phyloP scores from a whole-genome alignment of 331 rosid genomes.

The Dryas integrifolia region DNA sequence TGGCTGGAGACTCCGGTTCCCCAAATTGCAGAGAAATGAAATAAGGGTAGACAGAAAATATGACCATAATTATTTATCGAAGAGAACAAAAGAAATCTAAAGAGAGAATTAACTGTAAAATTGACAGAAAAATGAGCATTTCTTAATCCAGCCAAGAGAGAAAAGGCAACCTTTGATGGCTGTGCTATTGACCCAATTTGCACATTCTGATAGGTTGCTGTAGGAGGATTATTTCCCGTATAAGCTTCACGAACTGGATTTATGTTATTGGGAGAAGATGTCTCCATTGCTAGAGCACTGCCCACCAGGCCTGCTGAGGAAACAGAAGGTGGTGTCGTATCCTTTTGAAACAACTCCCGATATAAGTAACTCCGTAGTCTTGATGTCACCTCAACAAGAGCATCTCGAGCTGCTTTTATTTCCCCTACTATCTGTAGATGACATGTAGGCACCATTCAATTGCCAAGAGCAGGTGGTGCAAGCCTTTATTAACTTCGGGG shows the following conservation, averaged over 20 bases:
- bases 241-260: slow-evolving; percentile 48
- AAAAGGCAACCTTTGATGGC: slow-evolving; percentile 56
- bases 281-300: slow-evolving; percentile 39
- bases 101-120: not conserved
- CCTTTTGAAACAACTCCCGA: slow-evolving; percentile 68
- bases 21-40: not conserved
- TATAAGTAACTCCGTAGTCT: slow-evolving; percentile 75
- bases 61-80: not conserved
- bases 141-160: slow-evolving; percentile 13
- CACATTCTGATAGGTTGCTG: slow-evolving; percentile 47
- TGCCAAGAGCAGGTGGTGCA: not conserved
- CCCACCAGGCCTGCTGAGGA: slow-evolving; percentile 37
- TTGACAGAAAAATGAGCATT: slow-evolving; percentile 10
- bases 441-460: slow-evolving; percentile 25
- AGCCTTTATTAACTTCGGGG: not conserved
- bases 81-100: not conserved
- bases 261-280: slow-evolving; percentile 49
- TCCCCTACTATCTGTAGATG: slow-evolving; percentile 78
- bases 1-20: not conserved
- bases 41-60: not conserved
- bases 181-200: slow-evolving; percentile 47
- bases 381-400: slow-evolving; percentile 89
- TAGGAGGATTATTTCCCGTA: slow-evolving; percentile 39
- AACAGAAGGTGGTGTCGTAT: slow-evolving; percentile 37
- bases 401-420: slow-evolving; percentile 87